These are phyloP conservation scores for Gloeostereum incarnatum DNA, from an alignment of 768 basidiomycete genomes.

Conservation along the genomic window DNA sequence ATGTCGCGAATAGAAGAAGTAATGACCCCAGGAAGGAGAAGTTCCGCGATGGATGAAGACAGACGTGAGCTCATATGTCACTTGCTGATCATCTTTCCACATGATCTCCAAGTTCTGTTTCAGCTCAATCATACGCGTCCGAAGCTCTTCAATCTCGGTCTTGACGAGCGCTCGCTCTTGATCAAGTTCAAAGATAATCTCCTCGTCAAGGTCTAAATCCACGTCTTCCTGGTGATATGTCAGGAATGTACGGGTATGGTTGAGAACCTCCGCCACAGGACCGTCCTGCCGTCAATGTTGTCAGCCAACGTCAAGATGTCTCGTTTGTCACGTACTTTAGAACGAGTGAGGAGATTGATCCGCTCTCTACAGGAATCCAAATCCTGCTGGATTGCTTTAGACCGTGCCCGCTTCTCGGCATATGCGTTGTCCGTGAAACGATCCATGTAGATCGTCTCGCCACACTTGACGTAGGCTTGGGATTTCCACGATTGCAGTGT, in stretches of 20 bases:
- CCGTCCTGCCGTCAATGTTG: too few species aligned
- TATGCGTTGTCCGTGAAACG: conserved; percentile 80
- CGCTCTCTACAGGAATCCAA: conserved; percentile 59
- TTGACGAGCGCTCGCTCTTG: conserved; percentile 44
- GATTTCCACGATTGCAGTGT: conserved; percentile 91
- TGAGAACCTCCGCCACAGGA: too few species aligned
- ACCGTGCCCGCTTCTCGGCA: conserved; percentile 57
- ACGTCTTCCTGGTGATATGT: too few species aligned
- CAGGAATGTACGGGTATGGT: too few species aligned
- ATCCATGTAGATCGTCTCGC: conserved; percentile 82
- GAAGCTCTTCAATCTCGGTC: conserved; percentile 48
- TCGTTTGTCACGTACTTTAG: conserved; percentile 69
- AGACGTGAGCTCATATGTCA: conserved; percentile 84
- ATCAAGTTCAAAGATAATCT: conserved; percentile 20
- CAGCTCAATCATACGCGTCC: conserved; percentile 36
- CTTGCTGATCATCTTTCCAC: conserved; percentile 60
- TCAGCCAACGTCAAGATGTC: too few species aligned
- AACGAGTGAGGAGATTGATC: conserved; percentile 55
- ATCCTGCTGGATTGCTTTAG: conserved; percentile 61
- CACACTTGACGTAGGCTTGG: conserved; percentile 90
- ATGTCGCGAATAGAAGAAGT: conserved; percentile 91
- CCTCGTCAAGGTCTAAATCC: too few species aligned
- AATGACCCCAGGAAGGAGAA: conserved; percentile 84
- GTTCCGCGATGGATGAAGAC: conserved; percentile 94
- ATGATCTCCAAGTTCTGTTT: conserved; percentile 64